Evolutionary conservation across 768 basidiomycete genomes (phyloP).

Genomic region (Solioccasus polychromus): DNA sequence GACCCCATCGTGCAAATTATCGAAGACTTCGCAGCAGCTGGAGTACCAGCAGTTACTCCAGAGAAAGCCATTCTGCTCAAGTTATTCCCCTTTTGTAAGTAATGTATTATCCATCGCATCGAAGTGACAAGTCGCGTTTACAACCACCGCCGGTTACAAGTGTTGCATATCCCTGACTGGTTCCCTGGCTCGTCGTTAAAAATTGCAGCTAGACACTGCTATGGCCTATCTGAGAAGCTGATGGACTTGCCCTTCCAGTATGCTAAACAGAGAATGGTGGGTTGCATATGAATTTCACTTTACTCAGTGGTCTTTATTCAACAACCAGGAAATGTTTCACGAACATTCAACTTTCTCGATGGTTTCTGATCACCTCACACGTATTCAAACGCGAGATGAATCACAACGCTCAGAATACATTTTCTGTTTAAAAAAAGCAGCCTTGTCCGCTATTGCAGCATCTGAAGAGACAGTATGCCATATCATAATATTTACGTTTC

Average conservation of each 20-base stretch:
- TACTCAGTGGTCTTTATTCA: background rate
- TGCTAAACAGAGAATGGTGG: background rate
- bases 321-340: background rate
- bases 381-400: background rate
- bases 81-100: constrained; percentile 9
- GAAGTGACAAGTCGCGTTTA: background rate
- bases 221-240: background rate
- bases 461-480: background rate
- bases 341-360: background rate
- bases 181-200: background rate
- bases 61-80: constrained; percentile 3
- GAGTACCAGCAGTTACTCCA: background rate
- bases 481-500: background rate
- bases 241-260: background rate
- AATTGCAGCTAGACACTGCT: background rate
- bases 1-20: constrained; percentile 7
- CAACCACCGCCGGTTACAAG: background rate
- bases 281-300: background rate
- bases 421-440: background rate
- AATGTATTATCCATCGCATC: background rate
- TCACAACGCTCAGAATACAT: background rate
- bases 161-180: background rate
- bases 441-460: background rate
- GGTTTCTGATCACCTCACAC: background rate
- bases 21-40: background rate